Base-by-base conservation (phyloP, 306 rosid genomes). In the Quercus mongolica region DNA sequence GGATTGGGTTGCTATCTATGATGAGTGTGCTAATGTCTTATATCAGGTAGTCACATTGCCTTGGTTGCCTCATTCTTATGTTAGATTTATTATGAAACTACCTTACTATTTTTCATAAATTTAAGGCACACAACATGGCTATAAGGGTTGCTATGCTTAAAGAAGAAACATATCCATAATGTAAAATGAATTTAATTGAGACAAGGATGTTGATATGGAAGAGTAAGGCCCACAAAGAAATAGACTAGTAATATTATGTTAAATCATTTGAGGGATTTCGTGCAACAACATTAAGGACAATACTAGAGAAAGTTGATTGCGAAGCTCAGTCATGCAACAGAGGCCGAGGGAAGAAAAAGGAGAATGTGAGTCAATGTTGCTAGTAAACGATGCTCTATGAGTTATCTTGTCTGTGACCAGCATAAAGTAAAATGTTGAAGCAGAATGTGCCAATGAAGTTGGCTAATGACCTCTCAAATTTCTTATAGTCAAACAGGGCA, bases 1-100 rank as follows among this genome's bases (percentile, higher is more conserved):
- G 83, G 99, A 95, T 33, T 95, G 99, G 99, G 99, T 95, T 82
- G 97, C 99, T 82, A 95, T 95, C 80, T 95, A 95, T 82, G 99
- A 95, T 77, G 99, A 95, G 85, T 95, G 99, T 90, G 98, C 99
- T 57, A 85, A 87, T 7, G 99, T 95, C 77, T 84, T 95, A 76
- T 95, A 95, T 86, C 90, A 95, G 99, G 99, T 93, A 74, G 69
- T 74, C 59, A 80, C 64, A 71, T 80, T 56, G 72, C 4, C 73
- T 51, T 33, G 21, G 19, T 76, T 74, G 30, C 35, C 73, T 41
- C 35, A 19, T 33, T 49, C 75, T 73, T 70, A 76, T 63, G 49
- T n/a, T 20, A 71, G n/a, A 14, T 18, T 33, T 33, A 18, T 19
- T 21, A 35, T 18, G 51, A 46, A 35, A 35, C 4, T 33, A 26